A percentile compares a stretch with the other conserved stretches of the same genome.
Conservation (phyloP, 306 rosid species). For the Abrus pulchellus region DNA sequence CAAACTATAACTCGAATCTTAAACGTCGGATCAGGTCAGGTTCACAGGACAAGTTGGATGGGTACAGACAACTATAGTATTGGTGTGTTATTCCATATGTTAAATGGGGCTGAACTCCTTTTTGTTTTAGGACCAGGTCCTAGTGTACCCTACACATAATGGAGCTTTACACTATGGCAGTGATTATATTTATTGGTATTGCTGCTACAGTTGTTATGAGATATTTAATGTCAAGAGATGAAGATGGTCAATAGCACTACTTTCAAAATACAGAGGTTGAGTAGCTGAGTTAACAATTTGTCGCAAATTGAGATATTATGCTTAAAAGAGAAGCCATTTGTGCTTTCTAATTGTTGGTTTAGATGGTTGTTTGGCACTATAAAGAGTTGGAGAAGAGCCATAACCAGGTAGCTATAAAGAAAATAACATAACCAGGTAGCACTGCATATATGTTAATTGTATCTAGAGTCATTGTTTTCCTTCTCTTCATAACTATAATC, state of each 20-base stretch:
- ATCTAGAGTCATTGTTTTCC: neutral
- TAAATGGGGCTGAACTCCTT: no score
- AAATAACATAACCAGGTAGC: conserved; percentile 1
- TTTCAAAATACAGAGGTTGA: neutral
- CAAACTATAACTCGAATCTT: no score
- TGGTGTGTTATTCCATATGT: no score
- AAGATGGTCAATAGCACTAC: conserved; percentile 51
- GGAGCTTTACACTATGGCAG: conserved; percentile 66
- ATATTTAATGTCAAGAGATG: conserved; percentile 57
- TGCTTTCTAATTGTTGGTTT: neutral
- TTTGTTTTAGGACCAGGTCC: neutral
- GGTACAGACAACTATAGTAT: no score
- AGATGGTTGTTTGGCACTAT: neutral
- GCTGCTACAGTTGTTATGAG: conserved; percentile 65
- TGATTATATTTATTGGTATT: conserved; percentile 65
- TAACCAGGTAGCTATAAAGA: neutral
- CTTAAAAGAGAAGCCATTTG: neutral
- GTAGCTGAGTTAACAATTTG: neutral
- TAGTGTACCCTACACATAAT: conserved; percentile 49
- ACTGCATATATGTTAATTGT: neutral
- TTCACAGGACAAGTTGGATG: no score
- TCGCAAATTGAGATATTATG: neutral
- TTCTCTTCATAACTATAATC: neutral
- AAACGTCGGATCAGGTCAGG: no score
- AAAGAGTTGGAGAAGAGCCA: neutral